Evolutionary conservation across 139 green algal genomes (phyloP).

Genomic region (Volvox reticuliferus): DNA sequence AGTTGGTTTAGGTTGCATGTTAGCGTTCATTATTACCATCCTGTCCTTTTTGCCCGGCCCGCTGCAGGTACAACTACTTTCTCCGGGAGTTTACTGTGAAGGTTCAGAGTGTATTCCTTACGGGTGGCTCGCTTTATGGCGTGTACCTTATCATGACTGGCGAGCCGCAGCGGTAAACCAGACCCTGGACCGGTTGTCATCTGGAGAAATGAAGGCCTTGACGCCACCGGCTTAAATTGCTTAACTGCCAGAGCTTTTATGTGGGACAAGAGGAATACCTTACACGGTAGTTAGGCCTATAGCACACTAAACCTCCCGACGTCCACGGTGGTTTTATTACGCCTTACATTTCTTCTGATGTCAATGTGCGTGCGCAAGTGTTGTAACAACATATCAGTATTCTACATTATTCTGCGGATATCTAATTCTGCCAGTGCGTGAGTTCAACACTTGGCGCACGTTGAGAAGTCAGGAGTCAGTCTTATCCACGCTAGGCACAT

Average conservation of each 20-base stretch:
- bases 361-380: too few species aligned
- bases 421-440: too few species aligned
- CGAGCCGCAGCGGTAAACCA: constrained; percentile 35
- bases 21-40: background rate
- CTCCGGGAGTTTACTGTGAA: constrained; percentile 28
- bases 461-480: too few species aligned
- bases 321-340: too few species aligned
- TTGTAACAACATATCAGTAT: too few species aligned
- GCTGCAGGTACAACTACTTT: constrained; percentile 51
- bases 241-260: background rate
- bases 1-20: too few species aligned
- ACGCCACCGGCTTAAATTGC: background rate
- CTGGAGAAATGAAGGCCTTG: background rate
- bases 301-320: too few species aligned
- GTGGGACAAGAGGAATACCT: too few species aligned
- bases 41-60: background rate
- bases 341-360: too few species aligned
- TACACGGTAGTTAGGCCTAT: too few species aligned
- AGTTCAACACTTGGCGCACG: too few species aligned
- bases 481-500: background rate
- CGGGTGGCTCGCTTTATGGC: constrained; percentile 26
- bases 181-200: background rate
- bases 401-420: too few species aligned
- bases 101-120: constrained; percentile 4
- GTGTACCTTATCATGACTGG: background rate